Conservation (phyloP, 1,139 yeast species). For the Suhomyces yuchorum region DNA sequence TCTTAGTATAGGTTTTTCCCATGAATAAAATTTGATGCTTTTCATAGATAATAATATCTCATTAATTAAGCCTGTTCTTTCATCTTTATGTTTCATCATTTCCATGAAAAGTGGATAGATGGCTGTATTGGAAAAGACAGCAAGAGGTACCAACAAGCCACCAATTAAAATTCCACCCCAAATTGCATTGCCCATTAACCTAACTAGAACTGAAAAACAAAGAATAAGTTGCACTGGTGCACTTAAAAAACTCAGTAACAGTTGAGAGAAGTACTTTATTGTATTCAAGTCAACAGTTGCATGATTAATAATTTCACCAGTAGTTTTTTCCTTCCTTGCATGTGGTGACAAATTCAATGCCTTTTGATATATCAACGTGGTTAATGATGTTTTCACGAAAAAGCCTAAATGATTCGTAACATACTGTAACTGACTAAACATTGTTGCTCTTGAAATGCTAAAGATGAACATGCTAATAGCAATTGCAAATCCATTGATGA, state of each 20-base stretch:
- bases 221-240: conserved; percentile 26
- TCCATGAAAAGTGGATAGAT: conserved; percentile 22
- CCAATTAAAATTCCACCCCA: conserved; percentile 29
- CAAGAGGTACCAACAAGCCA: conserved; percentile 25
- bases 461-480: conserved; percentile 23
- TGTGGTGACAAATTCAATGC: conserved; percentile 31
- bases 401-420: conserved; percentile 20
- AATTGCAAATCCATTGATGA: conserved; percentile 26
- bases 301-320: conserved; percentile 34
- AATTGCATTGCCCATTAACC: conserved; percentile 28
- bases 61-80: conserved; percentile 29
- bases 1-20: conserved; percentile 27
- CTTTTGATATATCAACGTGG: conserved; percentile 27
- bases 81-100: conserved; percentile 29
- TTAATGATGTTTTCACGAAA: conserved; percentile 25
- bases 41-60: conserved; percentile 32
- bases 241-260: conserved; percentile 23
- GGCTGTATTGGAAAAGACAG: conserved; percentile 22
- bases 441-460: conserved; percentile 20
- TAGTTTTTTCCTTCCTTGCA: conserved; percentile 27
- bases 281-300: conserved; percentile 27
- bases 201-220: conserved; percentile 25
- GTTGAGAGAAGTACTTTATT: conserved; percentile 22
- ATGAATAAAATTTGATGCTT: conserved; percentile 26
- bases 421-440: conserved; percentile 25